Evolutionary conservation across 2,329 filamentous ascomycete genomes (phyloP).

Genomic region (Microdochium paspali): DNA sequence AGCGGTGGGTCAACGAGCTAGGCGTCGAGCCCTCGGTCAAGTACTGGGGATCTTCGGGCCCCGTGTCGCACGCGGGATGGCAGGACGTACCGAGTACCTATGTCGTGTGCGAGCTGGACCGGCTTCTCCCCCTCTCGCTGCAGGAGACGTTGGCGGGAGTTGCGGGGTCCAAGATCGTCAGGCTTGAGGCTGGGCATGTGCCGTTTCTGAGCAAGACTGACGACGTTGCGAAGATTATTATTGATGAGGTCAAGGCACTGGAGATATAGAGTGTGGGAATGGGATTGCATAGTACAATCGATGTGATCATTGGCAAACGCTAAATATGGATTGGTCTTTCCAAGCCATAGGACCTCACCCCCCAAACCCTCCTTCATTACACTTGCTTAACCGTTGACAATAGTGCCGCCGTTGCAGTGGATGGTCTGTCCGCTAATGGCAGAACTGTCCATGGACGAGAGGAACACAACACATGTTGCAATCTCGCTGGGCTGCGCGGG

Average conservation of each 20-base stretch:
- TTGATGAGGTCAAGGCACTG: neutral
- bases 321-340: too few relatives aligned
- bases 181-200: neutral
- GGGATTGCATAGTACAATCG: too few relatives aligned
- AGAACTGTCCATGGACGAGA: constrained; percentile 65
- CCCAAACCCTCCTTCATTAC: too few relatives aligned
- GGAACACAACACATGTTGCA: constrained; percentile 71
- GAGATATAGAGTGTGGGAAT: neutral
- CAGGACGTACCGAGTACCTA: constrained; percentile 3
- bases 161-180: neutral
- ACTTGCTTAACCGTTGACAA: constrained; percentile 40
- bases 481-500: constrained; percentile 76
- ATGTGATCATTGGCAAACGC: too few relatives aligned
- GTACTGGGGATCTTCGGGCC: neutral
- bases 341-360: too few relatives aligned
- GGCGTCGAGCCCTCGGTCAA: neutral
- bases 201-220: neutral
- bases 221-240: neutral
- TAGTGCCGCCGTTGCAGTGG: constrained; percentile 40
- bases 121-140: neutral
- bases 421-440: constrained; percentile 63
- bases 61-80: constrained; percentile 3
- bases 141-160: constrained; percentile 1
- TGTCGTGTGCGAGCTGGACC: constrained; percentile 2
- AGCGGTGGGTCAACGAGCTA: constrained; percentile 1